Conservation (phyloP, 306 rosid species). For the Casuarina cunninghamiana region DNA sequence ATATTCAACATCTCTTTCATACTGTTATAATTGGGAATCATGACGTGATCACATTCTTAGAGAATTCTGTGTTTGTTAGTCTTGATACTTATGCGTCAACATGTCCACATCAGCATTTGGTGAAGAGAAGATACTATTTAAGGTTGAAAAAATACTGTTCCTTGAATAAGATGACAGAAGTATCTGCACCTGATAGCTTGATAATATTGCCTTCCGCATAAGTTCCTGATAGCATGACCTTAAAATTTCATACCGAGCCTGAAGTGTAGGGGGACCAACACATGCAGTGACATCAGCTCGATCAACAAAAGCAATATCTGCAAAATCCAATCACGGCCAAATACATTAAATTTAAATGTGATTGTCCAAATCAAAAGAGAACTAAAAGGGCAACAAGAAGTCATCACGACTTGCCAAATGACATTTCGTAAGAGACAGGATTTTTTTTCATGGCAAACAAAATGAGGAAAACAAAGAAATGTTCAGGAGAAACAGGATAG, state of each 20-base stretch:
- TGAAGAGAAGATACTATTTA: conserved; percentile 1
- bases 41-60: conserved; percentile 49
- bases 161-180: conserved; percentile 20
- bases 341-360: background rate
- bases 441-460: background rate
- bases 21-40: conserved; percentile 60
- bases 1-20: conserved; percentile 56
- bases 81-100: conserved; percentile 22
- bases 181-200: conserved; percentile 55
- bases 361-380: no score
- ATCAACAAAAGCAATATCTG: conserved; percentile 97
- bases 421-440: background rate
- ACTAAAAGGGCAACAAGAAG: background rate
- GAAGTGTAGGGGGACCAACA: conserved; percentile 95
- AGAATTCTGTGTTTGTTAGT: conserved; percentile 32
- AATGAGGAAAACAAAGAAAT: background rate
- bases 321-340: conserved; percentile 33
- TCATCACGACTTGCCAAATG: background rate
- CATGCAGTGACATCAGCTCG: conserved; percentile 97
- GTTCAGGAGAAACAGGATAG: no score
- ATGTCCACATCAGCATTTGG: no score
- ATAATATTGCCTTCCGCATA: conserved; percentile 61
- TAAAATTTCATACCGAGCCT: conserved; percentile 91
- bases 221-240: conserved; percentile 88
- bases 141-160: conserved; percentile 13